Evolutionary conservation across 441 rosid species (phyloP), one percentile per base, ranked within the genome.

Genomic region (Arabidopsis hybrid): DNA sequence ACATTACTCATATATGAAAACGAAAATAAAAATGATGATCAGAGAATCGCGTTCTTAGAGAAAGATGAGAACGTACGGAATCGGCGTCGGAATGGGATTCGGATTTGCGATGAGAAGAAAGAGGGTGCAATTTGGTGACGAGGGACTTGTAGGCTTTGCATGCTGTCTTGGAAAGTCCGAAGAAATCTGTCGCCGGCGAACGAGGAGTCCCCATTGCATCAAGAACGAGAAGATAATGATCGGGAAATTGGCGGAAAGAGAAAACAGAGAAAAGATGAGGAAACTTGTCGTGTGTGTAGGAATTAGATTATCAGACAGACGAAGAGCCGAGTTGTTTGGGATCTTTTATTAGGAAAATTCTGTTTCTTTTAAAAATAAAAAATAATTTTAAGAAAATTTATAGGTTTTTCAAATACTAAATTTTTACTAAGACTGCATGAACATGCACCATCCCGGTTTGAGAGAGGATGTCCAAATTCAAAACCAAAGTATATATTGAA

Each of bases 101-200:
- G 35, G 65, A n/a, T 75, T 84, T 86, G 31, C 78, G 73, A 1
- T 83, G 73, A 29, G 84, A 79, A 43, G 76, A 83, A 32, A 72
- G 77, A 59, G 78, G 76, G 21, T 84, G 68, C 86, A 84, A 74
- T 80, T 81, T 89, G 65, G 67, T 68, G 72, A 84, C 81, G 60
- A 91, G 77, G 16, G 86, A 87, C 65, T 85, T 90, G 86, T 84
- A 88, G 1, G 85, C 89, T 79, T 79, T 90, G 69, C 86, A 75
- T 69, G 82, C 80, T 65, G 79, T 75, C 66, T 60, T 70, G 1
- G 80, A 62, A 26, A 83, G 61, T 43, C 90, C 85, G 59, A 91
- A 79, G 71, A 79, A 73, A 71, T 87, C 89, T 36, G 82, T 40
- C 6, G 77, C 60, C 26, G 78, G 73, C 26, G 89, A 74, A 3